Evolutionary conservation across 2,329 filamentous ascomycete species (phyloP), one percentile per base, ranked within the genome.

Genomic region (Hypoxylon sp.): DNA sequence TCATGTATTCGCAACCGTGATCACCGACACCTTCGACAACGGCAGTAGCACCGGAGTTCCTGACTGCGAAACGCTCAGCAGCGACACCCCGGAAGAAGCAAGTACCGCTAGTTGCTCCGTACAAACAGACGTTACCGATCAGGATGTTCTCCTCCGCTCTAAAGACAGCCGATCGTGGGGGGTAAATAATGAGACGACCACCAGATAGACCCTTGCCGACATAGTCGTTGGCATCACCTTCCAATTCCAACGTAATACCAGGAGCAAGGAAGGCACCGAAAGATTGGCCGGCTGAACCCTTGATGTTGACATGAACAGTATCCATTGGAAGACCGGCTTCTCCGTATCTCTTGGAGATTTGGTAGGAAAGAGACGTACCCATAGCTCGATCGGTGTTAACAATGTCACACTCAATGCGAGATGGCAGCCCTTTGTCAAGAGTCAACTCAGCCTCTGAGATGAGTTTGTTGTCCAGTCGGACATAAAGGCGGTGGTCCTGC

Each of bases 1-100:
- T 98, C 95, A 98, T 98, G 88, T 98, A 98, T 86, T 98, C 95
- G 79, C 94, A 98, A 70, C 94, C 93, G 80, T 98, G 95, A 81
- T 98, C 95, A 86, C 95, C 95, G 72, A 97, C 89, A 83, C 95
- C 95, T 82, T 98, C 95, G 70, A 98, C 94, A 72, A 98, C 93
- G n/a, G 95, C 94, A 29, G 91, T 97, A 55, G 93, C 95, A 83
- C 95, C 95, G 1, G 95, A 98, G 85, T 98, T 98, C 74, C 95
- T 92, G 72, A 98, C 95, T 69, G 94, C 94, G 80, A 98, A 98
- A 77, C 95, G 93, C 85, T 98, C 95, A 46, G 95, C 95, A 77
- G 95, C 95, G 70, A 97, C 90, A 87, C 95, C 95, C 71, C 95
- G 93, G 93, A 98, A 98, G 90, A 94, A 98, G 83, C 93, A 97